phyloP scores from a whole-genome alignment of 805 yeast genomes.

The Metschnikowia colocasiae region DNA sequence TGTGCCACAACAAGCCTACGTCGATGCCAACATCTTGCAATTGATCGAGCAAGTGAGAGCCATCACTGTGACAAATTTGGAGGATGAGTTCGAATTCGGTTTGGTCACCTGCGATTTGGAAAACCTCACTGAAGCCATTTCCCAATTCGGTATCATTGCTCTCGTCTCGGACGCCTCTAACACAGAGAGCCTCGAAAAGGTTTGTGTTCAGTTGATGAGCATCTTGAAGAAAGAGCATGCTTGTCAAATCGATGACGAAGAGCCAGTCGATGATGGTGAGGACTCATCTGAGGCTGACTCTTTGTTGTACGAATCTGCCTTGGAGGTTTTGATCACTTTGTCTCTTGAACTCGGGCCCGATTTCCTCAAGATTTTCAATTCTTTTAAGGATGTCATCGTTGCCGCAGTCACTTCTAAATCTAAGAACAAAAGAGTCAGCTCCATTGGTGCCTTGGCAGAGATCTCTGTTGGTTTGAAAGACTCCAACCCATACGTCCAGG shows the following conservation, averaged over 20 bases:
- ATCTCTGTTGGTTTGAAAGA: constrained; percentile 71
- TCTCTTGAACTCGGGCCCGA: constrained; percentile 76
- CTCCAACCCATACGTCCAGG: constrained; percentile 62
- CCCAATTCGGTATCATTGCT: constrained; percentile 69
- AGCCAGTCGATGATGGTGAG: constrained; percentile 57
- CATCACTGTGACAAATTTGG: constrained; percentile 57
- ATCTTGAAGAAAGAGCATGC: constrained; percentile 79
- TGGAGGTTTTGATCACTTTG: constrained; percentile 78
- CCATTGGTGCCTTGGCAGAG: constrained; percentile 90
- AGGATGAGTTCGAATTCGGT: constrained; percentile 77
- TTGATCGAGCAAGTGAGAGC: constrained; percentile 66
- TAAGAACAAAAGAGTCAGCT: constrained; percentile 70
- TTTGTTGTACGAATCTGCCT: constrained; percentile 74
- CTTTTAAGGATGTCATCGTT: constrained; percentile 64
- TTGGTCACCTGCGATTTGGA: constrained; percentile 80
- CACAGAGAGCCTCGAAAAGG: constrained; percentile 50
- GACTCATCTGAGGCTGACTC: constrained; percentile 49
- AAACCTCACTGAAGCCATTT: constrained; percentile 62
- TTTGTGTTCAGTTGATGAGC: constrained; percentile 68
- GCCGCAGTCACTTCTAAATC: constrained; percentile 58
- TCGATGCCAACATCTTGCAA: constrained; percentile 52
- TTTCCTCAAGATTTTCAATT: constrained; percentile 66
- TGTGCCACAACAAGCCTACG: constrained; percentile 56
- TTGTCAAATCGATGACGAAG: constrained; percentile 72
- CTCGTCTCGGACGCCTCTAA: constrained; percentile 59